Conservation (phyloP, 139 green algal genomes). For the Chlamydomonas eustigma region DNA sequence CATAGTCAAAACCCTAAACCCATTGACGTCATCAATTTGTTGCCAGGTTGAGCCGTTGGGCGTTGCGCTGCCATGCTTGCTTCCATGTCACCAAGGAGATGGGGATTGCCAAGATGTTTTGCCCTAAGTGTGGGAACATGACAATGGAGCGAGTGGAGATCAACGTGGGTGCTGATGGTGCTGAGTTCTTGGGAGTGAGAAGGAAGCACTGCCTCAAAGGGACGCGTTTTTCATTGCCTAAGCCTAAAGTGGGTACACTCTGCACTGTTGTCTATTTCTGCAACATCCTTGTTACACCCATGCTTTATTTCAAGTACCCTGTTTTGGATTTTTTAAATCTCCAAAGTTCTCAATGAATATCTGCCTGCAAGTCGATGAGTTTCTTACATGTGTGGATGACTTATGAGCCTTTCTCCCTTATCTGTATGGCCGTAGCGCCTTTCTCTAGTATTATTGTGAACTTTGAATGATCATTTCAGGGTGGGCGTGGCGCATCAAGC, state of each 20-base stretch:
- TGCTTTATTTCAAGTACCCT: too few relatives aligned
- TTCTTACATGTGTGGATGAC: too few relatives aligned
- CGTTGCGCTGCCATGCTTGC: conserved; percentile 85
- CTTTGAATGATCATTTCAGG: too few relatives aligned
- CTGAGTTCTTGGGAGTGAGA: conserved; percentile 71
- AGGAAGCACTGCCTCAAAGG: conserved; percentile 76
- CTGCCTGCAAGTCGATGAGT: too few relatives aligned
- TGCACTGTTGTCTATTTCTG: too few relatives aligned
- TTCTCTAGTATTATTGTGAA: too few relatives aligned
- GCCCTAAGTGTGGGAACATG: conserved; percentile 88
- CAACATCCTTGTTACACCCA: not conserved
- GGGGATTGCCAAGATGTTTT: conserved; percentile 71
- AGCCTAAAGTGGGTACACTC: conserved; percentile 70
- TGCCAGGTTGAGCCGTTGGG: conserved; percentile 58
- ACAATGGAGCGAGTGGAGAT: conserved; percentile 81
- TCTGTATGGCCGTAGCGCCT: too few relatives aligned
- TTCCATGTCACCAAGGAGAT: conserved; percentile 59
- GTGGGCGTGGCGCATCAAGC: conserved; percentile 47
- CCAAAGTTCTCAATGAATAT: too few relatives aligned
- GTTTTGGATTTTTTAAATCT: too few relatives aligned
- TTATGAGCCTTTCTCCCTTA: too few relatives aligned
- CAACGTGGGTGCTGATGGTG: conserved; percentile 59
- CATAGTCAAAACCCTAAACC: too few relatives aligned
- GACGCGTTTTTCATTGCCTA: conserved; percentile 83
- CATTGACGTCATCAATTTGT: too few relatives aligned